phyloP scores from a whole-genome alignment of 345 rosid species.

The Linum usitatissimum region DNA sequence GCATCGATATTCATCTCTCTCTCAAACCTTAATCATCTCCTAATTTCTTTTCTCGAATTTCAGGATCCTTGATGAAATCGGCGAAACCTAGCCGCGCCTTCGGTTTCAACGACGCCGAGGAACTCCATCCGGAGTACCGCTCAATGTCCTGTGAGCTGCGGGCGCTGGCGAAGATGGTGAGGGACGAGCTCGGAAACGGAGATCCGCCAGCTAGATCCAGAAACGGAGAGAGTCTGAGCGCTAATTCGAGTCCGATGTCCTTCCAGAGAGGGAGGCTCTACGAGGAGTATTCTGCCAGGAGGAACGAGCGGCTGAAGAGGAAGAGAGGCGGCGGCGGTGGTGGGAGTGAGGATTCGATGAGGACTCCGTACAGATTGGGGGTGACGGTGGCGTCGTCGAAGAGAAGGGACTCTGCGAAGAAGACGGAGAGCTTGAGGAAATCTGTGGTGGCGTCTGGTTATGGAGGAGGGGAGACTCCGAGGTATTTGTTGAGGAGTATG shows the following conservation, averaged over 20 bases:
- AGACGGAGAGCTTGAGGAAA: conserved; percentile 44
- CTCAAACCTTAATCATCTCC: not conserved
- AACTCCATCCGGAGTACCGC: conserved; percentile 42
- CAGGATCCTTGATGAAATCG: conserved; percentile 51
- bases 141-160: conserved; percentile 59
- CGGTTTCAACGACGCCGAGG: conserved; percentile 8
- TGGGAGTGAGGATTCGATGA: conserved; percentile 10
- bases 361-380: conserved; percentile 41
- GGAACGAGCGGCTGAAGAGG: conserved; percentile 72
- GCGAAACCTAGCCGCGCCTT: conserved; percentile 30
- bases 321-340: conserved; percentile 36
- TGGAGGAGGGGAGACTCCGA: conserved; percentile 29
- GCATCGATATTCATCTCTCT: not conserved
- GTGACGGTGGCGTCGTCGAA: conserved; percentile 47
- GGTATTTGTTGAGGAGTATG: conserved; percentile 13
- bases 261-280: conserved; percentile 81
- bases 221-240: conserved; percentile 4
- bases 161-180: conserved; percentile 46
- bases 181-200: conserved; percentile 26
- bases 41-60: not conserved
- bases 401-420: conserved; percentile 39
- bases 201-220: conserved; percentile 9
- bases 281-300: conserved; percentile 64
- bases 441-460: conserved; percentile 35
- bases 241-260: conserved; percentile 28